These are phyloP conservation scores for Kluyveromyces lactis DNA, from an alignment of 805 yeast genomes.

Conservation along the genomic window DNA sequence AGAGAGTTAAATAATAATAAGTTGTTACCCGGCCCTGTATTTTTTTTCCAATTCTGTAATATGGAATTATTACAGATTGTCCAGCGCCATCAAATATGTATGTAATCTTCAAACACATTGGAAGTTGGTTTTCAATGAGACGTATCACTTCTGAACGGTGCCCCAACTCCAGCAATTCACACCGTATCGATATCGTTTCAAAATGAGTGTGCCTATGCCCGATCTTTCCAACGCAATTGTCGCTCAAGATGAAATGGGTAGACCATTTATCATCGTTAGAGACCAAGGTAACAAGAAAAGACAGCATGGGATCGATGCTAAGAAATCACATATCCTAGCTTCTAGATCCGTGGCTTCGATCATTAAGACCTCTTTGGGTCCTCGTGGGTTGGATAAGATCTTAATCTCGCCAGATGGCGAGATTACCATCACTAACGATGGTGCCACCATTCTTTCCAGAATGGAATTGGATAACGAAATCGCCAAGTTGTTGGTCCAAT, in stretches of 20 bases:
- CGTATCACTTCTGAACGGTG: too few relatives aligned
- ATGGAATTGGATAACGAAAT: constrained; percentile 96
- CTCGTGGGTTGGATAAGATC: constrained; percentile 97
- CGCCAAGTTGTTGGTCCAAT: constrained; percentile 89
- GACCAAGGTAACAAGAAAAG: constrained; percentile 64
- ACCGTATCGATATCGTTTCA: too few relatives aligned
- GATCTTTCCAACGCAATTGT: constrained; percentile 97
- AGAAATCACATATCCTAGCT: constrained; percentile 81
- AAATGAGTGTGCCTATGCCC: constrained; percentile 38
- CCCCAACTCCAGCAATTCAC: too few relatives aligned
- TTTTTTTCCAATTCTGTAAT: too few relatives aligned
- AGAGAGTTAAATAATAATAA: too few relatives aligned
- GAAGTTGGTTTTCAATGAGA: too few relatives aligned
- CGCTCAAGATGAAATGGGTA: constrained; percentile 98
- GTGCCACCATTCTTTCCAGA: constrained; percentile 92
- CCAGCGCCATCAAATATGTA: too few relatives aligned
- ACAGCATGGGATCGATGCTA: constrained; percentile 72
- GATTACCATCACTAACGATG: constrained; percentile 96
- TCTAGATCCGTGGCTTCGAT: constrained; percentile 92
- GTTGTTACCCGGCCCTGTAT: too few relatives aligned
- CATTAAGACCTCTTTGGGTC: constrained; percentile 89
- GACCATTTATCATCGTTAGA: constrained; percentile 95
- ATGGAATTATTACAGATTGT: too few relatives aligned
- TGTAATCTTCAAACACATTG: too few relatives aligned
- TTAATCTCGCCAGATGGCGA: constrained; percentile 95